Evolutionary conservation across 192 early-diverging fungal species (phyloP).

Genomic region (Gamsiella multidivaricata): DNA sequence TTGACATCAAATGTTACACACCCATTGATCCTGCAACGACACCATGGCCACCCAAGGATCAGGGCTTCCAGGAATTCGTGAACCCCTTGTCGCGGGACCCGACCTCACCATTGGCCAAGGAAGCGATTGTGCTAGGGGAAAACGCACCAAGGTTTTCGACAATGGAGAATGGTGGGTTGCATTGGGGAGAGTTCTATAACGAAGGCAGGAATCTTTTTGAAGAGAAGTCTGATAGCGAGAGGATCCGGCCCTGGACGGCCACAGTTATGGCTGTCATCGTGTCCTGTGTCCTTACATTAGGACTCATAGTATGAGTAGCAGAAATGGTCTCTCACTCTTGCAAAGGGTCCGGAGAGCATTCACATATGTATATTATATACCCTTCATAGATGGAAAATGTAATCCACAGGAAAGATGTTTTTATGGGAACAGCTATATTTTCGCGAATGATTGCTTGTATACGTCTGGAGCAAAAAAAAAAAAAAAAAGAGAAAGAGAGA

Average conservation of each 20-base stretch:
- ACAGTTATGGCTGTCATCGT: no score
- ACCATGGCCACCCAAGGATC: conserved; percentile 36
- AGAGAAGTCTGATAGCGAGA: neutral
- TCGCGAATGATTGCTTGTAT: no score
- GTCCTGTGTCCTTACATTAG: no score
- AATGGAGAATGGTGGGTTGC: conserved; percentile 30
- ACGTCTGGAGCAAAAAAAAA: neutral
- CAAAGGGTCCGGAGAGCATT: no score
- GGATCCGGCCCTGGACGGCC: no score
- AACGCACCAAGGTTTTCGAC: conserved; percentile 40
- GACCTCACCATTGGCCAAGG: conserved; percentile 15
- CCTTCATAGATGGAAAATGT: no score
- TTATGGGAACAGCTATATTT: no score
- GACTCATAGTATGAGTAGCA: no score
- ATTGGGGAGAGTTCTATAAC: conserved; percentile 33
- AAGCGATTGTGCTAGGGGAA: conserved; percentile 30
- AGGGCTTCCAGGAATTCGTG: conserved; percentile 37
- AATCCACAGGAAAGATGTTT: no score
- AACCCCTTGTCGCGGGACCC: conserved; percentile 28
- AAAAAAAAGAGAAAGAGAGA: no score
- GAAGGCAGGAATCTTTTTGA: conserved; percentile 10
- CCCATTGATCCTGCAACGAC: conserved; percentile 57
- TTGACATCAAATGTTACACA: conserved; percentile 61
- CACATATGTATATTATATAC: no score
- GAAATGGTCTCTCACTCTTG: no score